Conservation (phyloP, 768 basidiomycete genomes). For the Pleurotus tuber-regium region DNA sequence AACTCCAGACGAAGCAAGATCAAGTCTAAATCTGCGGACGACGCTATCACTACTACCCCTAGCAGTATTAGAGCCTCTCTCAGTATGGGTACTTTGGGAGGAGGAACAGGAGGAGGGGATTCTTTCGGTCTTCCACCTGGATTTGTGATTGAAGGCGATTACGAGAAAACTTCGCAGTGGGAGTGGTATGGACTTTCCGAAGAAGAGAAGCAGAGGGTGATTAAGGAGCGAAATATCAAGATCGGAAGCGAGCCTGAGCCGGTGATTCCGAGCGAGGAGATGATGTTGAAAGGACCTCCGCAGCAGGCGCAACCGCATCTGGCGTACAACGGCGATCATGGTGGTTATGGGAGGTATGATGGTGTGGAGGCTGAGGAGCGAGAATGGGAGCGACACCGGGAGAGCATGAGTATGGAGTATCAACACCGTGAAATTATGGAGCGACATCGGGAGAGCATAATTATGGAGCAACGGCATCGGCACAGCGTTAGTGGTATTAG, state of each 20-base stretch:
- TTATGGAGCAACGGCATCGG: background rate
- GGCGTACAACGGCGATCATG: no score
- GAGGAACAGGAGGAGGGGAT: no score
- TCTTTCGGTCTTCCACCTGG: background rate
- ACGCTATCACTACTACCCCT: no score
- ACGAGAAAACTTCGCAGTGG: background rate
- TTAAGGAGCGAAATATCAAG: background rate
- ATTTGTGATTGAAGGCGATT: background rate
- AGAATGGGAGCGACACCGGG: background rate
- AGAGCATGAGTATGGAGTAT: background rate
- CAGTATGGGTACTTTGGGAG: no score
- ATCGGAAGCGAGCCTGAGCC: background rate
- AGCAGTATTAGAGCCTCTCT: no score
- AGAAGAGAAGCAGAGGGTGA: background rate
- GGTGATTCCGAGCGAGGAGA: constrained; percentile 2
- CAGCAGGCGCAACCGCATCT: no score
- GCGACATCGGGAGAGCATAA: no score
- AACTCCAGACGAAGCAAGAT: background rate
- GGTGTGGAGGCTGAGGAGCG: background rate
- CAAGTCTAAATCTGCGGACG: background rate
- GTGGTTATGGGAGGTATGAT: no score
- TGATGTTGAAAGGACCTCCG: background rate
- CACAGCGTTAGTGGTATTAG: background rate
- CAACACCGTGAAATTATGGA: no score
- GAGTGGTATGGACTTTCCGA: constrained; percentile 7